Percentiles rank a stretch among this genome's conserved stretches.
Conservation (phyloP, 2,329 filamentous ascomycete genomes). For the Alternaria infectoria region DNA sequence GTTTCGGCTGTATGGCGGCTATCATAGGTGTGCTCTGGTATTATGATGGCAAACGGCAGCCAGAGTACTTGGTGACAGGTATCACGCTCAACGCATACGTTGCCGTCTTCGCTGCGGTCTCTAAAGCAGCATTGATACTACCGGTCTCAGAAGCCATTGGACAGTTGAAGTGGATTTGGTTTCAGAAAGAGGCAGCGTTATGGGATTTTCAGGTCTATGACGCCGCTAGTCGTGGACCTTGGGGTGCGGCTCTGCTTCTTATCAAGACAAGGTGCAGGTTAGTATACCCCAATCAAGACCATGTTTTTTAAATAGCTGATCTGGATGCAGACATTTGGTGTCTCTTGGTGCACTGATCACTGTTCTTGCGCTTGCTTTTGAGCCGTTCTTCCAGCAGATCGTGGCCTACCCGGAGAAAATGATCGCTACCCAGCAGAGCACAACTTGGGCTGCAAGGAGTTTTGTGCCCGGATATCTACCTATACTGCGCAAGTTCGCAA, state of each 20-base stretch:
- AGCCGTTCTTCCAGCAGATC: slow-evolving; percentile 28
- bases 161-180: slow-evolving; percentile 34
- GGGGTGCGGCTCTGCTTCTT: slow-evolving; percentile 26
- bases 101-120: slow-evolving; percentile 22
- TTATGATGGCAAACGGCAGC: slow-evolving; percentile 20
- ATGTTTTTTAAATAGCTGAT: no score
- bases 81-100: slow-evolving; percentile 28
- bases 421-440: not conserved
- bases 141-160: slow-evolving; percentile 28
- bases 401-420: slow-evolving; percentile 11
- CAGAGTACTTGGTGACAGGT: slow-evolving; percentile 15
- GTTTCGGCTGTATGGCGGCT: slow-evolving; percentile 13
- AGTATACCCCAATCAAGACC: not conserved
- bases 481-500: not conserved
- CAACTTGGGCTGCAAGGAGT: not conserved
- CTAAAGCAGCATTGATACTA: slow-evolving; percentile 27
- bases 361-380: slow-evolving; percentile 21
- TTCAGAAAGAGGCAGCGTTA: slow-evolving; percentile 12
- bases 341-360: slow-evolving; percentile 20
- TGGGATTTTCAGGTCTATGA: slow-evolving; percentile 24
- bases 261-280: slow-evolving; percentile 19
- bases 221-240: slow-evolving; percentile 24
- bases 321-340: not conserved
- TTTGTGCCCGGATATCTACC: not conserved
- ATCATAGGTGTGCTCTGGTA: slow-evolving; percentile 22